These are phyloP conservation scores for Cadophora malorum DNA, from an alignment of 2,329 filamentous ascomycete species.

Conservation along the genomic window DNA sequence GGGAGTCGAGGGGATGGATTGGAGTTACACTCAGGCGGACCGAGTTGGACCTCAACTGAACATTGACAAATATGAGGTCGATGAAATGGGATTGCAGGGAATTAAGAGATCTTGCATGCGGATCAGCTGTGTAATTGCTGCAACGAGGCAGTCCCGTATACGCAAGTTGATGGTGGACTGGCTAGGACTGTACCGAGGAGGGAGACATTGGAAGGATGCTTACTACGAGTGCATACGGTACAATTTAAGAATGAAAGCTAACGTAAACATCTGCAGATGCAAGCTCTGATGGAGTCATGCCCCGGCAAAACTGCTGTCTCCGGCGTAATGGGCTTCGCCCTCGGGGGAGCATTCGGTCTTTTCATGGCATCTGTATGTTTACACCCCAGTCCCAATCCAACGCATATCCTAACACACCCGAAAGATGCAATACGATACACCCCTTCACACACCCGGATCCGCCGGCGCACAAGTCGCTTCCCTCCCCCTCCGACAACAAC, in stretches of 20 bases:
- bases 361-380: constrained; percentile 93
- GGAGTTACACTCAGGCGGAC: too few species aligned
- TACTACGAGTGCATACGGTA: neutral
- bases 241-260: constrained; percentile 12
- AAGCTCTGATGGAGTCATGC: constrained; percentile 81
- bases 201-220: neutral
- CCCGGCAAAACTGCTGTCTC: constrained; percentile 87
- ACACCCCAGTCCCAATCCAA: constrained; percentile 15
- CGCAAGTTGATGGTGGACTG: too few species aligned
- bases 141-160: too few species aligned
- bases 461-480: constrained; percentile 53
- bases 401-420: neutral
- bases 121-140: too few species aligned
- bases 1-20: too few species aligned
- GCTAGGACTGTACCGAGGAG: neutral
- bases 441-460: constrained; percentile 59
- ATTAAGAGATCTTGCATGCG: too few species aligned
- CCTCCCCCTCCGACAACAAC: constrained; percentile 85
- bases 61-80: too few species aligned
- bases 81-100: too few species aligned
- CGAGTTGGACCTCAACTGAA: too few species aligned
- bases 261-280: constrained; percentile 39
- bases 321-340: constrained; percentile 90
- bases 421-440: constrained; percentile 98
- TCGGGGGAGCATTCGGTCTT: constrained; percentile 92